These are phyloP conservation scores for Colletotrichum tamarilloi DNA, from an alignment of 2,329 filamentous ascomycete genomes.

Conservation along the genomic window DNA sequence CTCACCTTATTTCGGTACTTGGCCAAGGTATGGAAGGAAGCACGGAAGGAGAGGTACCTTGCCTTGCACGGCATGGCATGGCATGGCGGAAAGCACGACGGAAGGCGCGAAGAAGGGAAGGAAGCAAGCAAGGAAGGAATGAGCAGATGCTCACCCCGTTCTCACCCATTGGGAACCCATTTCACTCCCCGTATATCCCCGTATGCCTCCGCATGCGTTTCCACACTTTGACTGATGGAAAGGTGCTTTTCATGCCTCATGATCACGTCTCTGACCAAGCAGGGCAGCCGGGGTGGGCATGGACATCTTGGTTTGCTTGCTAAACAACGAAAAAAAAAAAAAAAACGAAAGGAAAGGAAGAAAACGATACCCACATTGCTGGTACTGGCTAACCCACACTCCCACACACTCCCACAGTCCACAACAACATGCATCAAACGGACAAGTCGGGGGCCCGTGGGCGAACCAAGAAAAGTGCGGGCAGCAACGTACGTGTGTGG, in stretches of 20 bases:
- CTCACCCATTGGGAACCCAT: conserved; percentile 12
- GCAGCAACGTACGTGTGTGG: conserved; percentile 18
- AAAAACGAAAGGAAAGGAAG: neutral
- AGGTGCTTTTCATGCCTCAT: conserved; percentile 32
- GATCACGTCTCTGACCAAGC: conserved; percentile 25
- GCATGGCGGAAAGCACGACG: too few relatives aligned
- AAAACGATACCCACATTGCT: neutral
- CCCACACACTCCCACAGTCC: conserved; percentile 1
- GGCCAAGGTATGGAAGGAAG: too few relatives aligned
- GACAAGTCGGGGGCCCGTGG: conserved; percentile 35
- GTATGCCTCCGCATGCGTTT: conserved; percentile 29
- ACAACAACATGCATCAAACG: conserved; percentile 12
- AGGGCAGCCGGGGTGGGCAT: neutral
- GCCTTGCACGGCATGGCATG: too few relatives aligned
- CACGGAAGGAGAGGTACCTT: too few relatives aligned
- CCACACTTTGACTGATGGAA: conserved; percentile 23
- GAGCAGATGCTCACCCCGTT: neutral
- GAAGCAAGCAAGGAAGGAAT: neutral
- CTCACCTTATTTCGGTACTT: too few relatives aligned
- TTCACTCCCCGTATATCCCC: conserved; percentile 26
- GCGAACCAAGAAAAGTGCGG: conserved; percentile 29
- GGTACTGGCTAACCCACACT: neutral
- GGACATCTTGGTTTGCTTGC: neutral
- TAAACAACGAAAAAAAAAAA: too few relatives aligned
- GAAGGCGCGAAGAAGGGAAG: neutral